A percentile compares a stretch with the other conserved stretches of the same genome.
Conservation (phyloP, 257 asterid genomes). For the Oldenlandia corymbosa region DNA sequence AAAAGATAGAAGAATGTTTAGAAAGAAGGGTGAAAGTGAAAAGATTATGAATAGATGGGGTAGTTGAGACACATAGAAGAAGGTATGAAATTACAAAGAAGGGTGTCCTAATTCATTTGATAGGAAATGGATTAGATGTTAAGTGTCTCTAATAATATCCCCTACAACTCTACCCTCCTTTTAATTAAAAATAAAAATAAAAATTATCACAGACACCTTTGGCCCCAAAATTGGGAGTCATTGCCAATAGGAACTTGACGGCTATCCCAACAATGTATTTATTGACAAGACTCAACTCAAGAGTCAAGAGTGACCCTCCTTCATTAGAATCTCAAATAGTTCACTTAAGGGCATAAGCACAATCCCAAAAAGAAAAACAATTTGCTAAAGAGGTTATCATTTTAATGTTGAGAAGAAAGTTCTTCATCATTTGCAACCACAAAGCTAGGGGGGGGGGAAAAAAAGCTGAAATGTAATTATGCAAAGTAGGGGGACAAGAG, state of each 20-base stretch:
- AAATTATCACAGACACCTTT: slow-evolving; percentile 17
- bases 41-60: slow-evolving; percentile 10
- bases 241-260: slow-evolving; percentile 37
- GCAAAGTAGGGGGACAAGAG: slow-evolving; percentile 48
- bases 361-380: slow-evolving; percentile 17
- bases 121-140: slow-evolving; percentile 36
- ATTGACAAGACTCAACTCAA: slow-evolving; percentile 73
- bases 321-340: slow-evolving; percentile 33
- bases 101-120: slow-evolving; percentile 25
- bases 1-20: not conserved
- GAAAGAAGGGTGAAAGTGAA: no score
- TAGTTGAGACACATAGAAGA: slow-evolving; percentile 21
- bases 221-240: slow-evolving; percentile 15
- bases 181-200: no score
- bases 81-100: slow-evolving; percentile 14
- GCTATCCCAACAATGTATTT: slow-evolving; percentile 14
- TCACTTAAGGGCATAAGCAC: slow-evolving; percentile 35
- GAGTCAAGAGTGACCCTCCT: slow-evolving; percentile 11
- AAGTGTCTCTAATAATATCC: slow-evolving; percentile 19
- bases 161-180: slow-evolving; percentile 1
- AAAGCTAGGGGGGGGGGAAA: slow-evolving; percentile 22
- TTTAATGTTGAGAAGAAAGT: slow-evolving; percentile 46
- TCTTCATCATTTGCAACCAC: slow-evolving; percentile 48
- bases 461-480: slow-evolving; percentile 46
- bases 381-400: slow-evolving; percentile 26